A percentile compares a stretch with the other conserved stretches of the same genome.
Conservation (phyloP, 345 rosid species). For the Clausena lansium region DNA sequence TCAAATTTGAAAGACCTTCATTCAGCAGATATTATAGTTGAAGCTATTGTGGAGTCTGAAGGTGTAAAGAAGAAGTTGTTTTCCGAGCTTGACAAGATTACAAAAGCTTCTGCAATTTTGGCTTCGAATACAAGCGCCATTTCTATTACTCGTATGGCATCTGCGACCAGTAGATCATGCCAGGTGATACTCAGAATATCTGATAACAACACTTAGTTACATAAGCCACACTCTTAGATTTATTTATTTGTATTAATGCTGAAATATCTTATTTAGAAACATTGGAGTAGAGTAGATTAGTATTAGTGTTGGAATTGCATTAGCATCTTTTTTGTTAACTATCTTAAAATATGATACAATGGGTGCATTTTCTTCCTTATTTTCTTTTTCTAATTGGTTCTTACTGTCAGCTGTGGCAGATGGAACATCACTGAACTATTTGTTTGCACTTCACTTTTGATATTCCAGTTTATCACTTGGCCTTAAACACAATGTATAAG, state of each 20-base stretch:
- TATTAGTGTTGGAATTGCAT: neutral
- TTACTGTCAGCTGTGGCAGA: neutral
- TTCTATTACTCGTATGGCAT: conserved; percentile 83
- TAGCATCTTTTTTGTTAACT: neutral
- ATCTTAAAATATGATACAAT: neutral
- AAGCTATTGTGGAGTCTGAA: conserved; percentile 91
- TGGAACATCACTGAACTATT: neutral
- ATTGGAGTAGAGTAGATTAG: neutral
- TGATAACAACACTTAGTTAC: neutral
- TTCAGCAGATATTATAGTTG: conserved; percentile 63
- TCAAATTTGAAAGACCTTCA: conserved; percentile 55
- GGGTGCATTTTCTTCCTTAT: too few species aligned
- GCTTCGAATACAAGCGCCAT: conserved; percentile 94
- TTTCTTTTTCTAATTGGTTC: neutral
- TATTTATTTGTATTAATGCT: neutral
- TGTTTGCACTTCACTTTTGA: neutral
- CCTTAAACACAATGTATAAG: neutral
- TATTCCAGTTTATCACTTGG: neutral
- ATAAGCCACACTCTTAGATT: neutral
- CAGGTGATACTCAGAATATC: conserved; percentile 46
- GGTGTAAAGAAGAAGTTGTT: conserved; percentile 72
- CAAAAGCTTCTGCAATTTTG: conserved; percentile 65
- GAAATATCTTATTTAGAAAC: neutral
- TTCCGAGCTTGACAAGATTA: conserved; percentile 51
- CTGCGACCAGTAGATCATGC: conserved; percentile 64